phyloP scores from a whole-genome alignment of 805 yeast species.

The Sungouiozyma ichnusensis region DNA sequence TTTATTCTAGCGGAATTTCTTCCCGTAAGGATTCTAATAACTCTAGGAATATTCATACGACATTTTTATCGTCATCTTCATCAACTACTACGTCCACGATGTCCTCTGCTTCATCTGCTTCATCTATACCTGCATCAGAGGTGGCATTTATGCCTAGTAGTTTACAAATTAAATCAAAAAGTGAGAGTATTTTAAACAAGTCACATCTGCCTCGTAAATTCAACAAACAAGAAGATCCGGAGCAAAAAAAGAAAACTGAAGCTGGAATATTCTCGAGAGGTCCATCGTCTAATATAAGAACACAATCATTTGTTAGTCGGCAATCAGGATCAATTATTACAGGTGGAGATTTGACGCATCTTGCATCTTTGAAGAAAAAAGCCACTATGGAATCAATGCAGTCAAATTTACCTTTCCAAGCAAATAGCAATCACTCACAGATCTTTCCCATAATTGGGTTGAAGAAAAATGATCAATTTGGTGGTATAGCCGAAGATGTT shows the following conservation, averaged over 20 bases:
- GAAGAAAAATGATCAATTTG: not conserved
- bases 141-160: not conserved
- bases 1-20: not conserved
- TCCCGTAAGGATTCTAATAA: not conserved
- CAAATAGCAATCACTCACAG: constrained; percentile 5
- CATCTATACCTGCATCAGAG: not conserved
- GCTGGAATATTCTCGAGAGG: too few relatives aligned
- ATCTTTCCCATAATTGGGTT: constrained; percentile 3
- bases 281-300: not conserved
- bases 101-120: not conserved
- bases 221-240: too few relatives aligned
- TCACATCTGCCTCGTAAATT: not conserved
- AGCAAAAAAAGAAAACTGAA: too few relatives aligned
- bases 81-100: not conserved
- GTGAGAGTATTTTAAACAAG: not conserved
- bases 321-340: not conserved
- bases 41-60: not conserved
- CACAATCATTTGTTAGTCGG: constrained; percentile 1
- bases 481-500: not conserved
- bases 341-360: not conserved
- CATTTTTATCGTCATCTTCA: not conserved
- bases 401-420: constrained; percentile 1
- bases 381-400: constrained; percentile 1
- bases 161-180: not conserved
- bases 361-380: not conserved